Percentiles rank a stretch among this genome's conserved stretches.
Evolutionary conservation across 73 alveolate species (phyloP).

Genomic region (Symbiodinium pilosum): DNA sequence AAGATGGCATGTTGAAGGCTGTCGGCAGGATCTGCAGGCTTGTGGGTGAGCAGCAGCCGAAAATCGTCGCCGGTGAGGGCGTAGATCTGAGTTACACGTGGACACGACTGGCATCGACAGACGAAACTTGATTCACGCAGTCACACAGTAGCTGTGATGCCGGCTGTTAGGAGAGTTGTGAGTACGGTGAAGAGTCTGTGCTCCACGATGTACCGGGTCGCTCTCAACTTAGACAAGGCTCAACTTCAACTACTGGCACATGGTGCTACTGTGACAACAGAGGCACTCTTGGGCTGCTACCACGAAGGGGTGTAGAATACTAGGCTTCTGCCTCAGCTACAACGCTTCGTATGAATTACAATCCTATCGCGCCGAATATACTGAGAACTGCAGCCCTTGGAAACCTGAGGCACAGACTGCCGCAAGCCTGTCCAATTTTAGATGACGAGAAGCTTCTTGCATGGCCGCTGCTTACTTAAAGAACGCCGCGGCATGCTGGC

Average conservation of each 20-base stretch:
- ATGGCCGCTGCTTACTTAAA: too few species aligned
- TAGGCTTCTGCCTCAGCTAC: background rate
- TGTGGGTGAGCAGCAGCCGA: constrained; percentile 74
- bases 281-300: background rate
- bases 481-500: background rate
- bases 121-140: background rate
- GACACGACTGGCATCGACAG: background rate
- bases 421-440: too few species aligned
- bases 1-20: constrained; percentile 1
- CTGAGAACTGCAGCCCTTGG: too few species aligned
- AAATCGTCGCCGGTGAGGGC: constrained; percentile 94
- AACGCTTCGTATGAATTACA: too few species aligned
- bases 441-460: too few species aligned
- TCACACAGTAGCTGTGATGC: background rate
- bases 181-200: constrained; percentile 69
- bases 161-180: constrained; percentile 83
- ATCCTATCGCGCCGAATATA: too few species aligned
- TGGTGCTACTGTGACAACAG: background rate
- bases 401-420: too few species aligned
- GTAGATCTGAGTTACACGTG: constrained; percentile 3
- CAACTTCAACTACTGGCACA: background rate
- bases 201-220: constrained; percentile 82
- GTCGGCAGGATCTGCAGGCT: constrained; percentile 93
- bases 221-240: constrained; percentile 14
- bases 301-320: background rate